These are phyloP conservation scores for Tetrapyrgos nigripes DNA, from an alignment of 1,284 basidiomycete genomes.

Conservation along the genomic window DNA sequence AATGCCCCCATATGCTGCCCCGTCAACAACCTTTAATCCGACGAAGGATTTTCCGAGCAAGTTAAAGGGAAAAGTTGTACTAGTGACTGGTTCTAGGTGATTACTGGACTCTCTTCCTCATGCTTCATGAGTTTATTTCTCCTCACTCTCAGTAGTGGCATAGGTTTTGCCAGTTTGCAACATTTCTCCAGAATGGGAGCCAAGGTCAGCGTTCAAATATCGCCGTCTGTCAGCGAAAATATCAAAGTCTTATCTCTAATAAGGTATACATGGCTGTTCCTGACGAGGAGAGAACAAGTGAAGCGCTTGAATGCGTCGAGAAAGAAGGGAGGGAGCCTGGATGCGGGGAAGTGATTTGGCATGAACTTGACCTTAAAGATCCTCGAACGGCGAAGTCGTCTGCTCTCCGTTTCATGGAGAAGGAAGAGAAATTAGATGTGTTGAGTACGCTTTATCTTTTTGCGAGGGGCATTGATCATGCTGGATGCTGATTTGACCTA, in stretches of 20 bases:
- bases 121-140: background rate
- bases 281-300: background rate
- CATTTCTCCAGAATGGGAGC: conserved; percentile 1
- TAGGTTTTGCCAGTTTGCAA: background rate
- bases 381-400: background rate
- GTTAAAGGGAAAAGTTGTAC: background rate
- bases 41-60: background rate
- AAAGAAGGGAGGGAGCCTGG: background rate
- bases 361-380: background rate
- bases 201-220: background rate
- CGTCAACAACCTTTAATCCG: conserved; percentile 3
- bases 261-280: conserved; percentile 5
- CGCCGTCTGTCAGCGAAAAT: background rate
- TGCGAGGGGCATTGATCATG: background rate
- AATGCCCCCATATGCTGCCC: background rate
- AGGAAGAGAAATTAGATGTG: background rate
- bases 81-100: background rate
- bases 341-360: background rate
- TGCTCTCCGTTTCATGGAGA: background rate
- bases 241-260: background rate
- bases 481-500: background rate
- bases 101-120: background rate
- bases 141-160: background rate
- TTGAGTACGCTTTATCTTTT: background rate
- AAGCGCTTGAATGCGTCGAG: background rate